Conservation (phyloP, 148 eudicot genomes). For the Camellia granthamiana region DNA sequence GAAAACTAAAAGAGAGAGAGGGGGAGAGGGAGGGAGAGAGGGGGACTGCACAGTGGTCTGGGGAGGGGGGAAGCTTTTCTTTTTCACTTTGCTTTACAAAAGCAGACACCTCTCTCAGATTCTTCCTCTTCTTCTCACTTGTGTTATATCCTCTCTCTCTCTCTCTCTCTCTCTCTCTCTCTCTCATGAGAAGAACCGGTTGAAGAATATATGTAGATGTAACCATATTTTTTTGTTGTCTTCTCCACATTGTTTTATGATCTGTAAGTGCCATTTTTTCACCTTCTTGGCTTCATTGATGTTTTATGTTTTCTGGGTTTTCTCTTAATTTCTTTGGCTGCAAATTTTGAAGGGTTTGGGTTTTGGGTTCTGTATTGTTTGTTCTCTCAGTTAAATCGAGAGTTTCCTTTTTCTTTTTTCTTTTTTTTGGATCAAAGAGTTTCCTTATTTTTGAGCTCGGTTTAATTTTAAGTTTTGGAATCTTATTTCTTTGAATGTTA, state of each 20-base stretch:
- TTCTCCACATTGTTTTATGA: constrained; percentile 11
- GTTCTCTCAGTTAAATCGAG: neutral
- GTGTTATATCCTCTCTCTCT: neutral
- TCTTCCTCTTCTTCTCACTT: constrained; percentile 26
- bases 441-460: neutral
- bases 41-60: neutral
- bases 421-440: neutral
- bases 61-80: constrained; percentile 7
- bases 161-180: constrained; percentile 10
- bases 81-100: constrained; percentile 29
- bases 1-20: neutral
- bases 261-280: constrained; percentile 22
- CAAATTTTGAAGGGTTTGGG: neutral
- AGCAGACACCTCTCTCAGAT: constrained; percentile 20
- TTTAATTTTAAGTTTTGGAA: neutral
- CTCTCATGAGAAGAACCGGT: neutral
- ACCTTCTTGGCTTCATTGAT: neutral
- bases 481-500: neutral
- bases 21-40: neutral
- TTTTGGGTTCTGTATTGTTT: constrained; percentile 8
- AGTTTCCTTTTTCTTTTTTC: neutral
- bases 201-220: neutral
- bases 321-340: neutral
- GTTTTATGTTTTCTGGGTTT: neutral
- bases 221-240: neutral